These are phyloP conservation scores for Trifolium subterraneum DNA, from an alignment of 306 rosid species.

Conservation along the genomic window DNA sequence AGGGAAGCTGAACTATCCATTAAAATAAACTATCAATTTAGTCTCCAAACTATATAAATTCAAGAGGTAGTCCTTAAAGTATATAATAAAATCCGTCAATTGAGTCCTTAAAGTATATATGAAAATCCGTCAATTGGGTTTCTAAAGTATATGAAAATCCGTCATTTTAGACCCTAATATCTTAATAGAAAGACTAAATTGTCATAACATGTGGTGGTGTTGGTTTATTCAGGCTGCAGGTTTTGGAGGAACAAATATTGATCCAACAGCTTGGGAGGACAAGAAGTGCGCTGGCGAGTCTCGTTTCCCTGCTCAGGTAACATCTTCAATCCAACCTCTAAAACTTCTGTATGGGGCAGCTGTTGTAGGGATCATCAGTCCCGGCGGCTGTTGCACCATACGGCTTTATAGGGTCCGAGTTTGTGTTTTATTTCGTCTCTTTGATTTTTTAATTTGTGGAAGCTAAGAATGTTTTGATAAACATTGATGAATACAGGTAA, in stretches of 20 bases:
- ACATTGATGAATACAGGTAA: slow-evolving; percentile 55
- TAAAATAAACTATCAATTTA: not conserved
- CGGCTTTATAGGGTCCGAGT: not conserved
- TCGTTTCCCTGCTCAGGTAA: slow-evolving; percentile 98
- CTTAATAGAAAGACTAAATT: too few species aligned
- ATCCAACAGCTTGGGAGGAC: slow-evolving; percentile 98
- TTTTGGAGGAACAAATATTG: slow-evolving; percentile 94
- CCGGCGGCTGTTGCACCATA: not conserved
- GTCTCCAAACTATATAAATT: too few species aligned
- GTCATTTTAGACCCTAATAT: too few species aligned
- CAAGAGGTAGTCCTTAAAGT: too few species aligned
- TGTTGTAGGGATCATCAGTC: not conserved
- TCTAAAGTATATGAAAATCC: too few species aligned
- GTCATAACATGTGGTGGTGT: slow-evolving; percentile 17
- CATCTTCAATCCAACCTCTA: slow-evolving; percentile 16
- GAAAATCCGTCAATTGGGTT: too few species aligned
- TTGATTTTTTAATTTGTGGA: not conserved
- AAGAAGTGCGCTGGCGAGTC: slow-evolving; percentile 95
- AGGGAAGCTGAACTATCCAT: not conserved
- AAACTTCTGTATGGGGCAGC: not conserved
- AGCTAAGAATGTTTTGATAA: slow-evolving; percentile 19
- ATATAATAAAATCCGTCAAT: too few species aligned
- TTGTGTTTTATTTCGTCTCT: not conserved
- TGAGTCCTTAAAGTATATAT: too few species aligned
- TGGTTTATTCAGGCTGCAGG: slow-evolving; percentile 76